phyloP scores from a whole-genome alignment of 1,284 basidiomycete genomes.

The Pseudozyma sp. region DNA sequence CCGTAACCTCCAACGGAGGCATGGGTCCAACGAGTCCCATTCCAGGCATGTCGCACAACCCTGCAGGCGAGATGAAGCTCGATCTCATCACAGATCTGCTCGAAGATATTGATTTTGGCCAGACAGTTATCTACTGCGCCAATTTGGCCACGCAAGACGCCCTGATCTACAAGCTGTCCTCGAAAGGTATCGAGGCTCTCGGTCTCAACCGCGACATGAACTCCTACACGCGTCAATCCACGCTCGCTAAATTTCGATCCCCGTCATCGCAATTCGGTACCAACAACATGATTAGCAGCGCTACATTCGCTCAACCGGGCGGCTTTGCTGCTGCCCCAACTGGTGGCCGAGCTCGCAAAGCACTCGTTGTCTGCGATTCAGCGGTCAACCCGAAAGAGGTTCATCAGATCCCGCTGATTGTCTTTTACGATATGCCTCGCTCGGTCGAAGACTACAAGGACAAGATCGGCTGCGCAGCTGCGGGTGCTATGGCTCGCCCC shows the following conservation, averaged over 20 bases:
- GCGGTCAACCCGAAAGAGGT: slow-evolving; percentile 88
- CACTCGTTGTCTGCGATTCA: slow-evolving; percentile 90
- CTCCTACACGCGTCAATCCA: slow-evolving; percentile 80
- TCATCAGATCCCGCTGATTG: slow-evolving; percentile 86
- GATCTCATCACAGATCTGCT: slow-evolving; percentile 93
- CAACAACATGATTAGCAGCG: slow-evolving; percentile 38
- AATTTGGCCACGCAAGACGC: slow-evolving; percentile 67
- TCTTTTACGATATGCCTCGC: slow-evolving; percentile 85
- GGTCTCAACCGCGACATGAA: slow-evolving; percentile 84
- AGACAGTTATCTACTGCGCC: slow-evolving; percentile 64
- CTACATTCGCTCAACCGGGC: slow-evolving; percentile 73
- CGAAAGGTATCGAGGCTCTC: slow-evolving; percentile 84
- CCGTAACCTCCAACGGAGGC: slow-evolving; percentile 73
- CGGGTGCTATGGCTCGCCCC: slow-evolving; percentile 81
- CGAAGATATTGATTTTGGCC: slow-evolving; percentile 80
- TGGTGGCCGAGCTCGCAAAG: slow-evolving; percentile 69
- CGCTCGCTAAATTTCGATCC: slow-evolving; percentile 82
- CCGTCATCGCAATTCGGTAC: slow-evolving; percentile 63
- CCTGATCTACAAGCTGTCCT: slow-evolving; percentile 80
- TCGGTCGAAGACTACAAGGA: slow-evolving; percentile 96
- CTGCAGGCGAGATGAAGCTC: slow-evolving; percentile 95
- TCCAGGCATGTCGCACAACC: slow-evolving; percentile 77
- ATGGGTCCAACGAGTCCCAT: slow-evolving; percentile 89
- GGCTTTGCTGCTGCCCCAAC: slow-evolving; percentile 72
- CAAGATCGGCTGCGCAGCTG: slow-evolving; percentile 76